A percentile compares a stretch with the other conserved stretches of the same genome.
Evolutionary conservation across 805 yeast species (phyloP).

Genomic region (Cyberlindnera amylophila): DNA sequence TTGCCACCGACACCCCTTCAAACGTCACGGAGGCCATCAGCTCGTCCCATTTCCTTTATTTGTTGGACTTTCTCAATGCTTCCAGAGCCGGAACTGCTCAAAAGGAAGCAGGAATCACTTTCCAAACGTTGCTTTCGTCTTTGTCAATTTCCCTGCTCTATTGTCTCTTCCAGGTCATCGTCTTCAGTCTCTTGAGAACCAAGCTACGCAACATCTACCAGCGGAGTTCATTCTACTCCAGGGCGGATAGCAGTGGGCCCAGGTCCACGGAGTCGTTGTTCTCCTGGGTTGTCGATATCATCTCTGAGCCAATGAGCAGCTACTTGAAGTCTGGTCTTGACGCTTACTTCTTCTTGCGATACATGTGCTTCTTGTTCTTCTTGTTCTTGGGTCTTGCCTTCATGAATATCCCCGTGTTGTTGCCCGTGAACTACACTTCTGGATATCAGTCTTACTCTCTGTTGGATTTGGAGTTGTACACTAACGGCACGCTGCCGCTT

Average conservation of each 20-base stretch:
- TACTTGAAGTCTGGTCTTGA: conserved; percentile 62
- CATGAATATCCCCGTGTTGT: conserved; percentile 52
- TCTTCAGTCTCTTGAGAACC: conserved; percentile 37
- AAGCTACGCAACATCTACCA: conserved; percentile 46
- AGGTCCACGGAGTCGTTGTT: conserved; percentile 42
- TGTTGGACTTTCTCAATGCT: conserved; percentile 42
- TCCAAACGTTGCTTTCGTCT: conserved; percentile 53
- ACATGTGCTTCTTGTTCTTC: conserved; percentile 45
- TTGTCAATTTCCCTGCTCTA: conserved; percentile 49
- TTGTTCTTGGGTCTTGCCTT: conserved; percentile 51
- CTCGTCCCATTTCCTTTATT: conserved; percentile 21
- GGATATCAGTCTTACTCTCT: conserved; percentile 25
- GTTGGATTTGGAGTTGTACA: conserved; percentile 17
- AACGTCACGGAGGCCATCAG: conserved; percentile 17
- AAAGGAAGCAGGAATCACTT: conserved; percentile 51
- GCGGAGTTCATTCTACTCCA: conserved; percentile 44
- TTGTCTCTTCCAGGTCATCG: conserved; percentile 47
- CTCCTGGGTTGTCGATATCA: conserved; percentile 50
- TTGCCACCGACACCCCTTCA: neutral
- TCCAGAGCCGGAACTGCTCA: conserved; percentile 60
- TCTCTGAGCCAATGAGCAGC: conserved; percentile 37
- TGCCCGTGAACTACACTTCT: conserved; percentile 55
- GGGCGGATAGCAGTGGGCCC: conserved; percentile 35
- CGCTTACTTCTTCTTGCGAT: conserved; percentile 69
- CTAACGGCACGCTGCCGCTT: conserved; percentile 25